Base-by-base conservation (phyloP, 345 rosid genomes). In the Viola odorata region DNA sequence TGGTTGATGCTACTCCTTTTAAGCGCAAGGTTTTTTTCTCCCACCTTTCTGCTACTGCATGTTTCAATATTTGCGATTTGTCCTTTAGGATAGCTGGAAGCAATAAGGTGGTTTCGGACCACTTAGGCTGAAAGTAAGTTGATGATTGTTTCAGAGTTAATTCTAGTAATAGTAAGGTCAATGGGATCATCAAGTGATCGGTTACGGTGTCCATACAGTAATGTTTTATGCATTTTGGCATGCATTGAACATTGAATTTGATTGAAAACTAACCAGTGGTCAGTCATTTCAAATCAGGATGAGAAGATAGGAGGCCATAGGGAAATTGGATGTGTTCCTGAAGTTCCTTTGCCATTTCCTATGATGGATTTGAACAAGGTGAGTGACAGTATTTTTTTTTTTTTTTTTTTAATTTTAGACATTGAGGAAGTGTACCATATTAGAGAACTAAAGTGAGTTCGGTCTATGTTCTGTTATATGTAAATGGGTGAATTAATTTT, bases 311-410 rank as follows among this genome's bases (percentile, higher is more conserved):
- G 14, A 12, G 52, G 60, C 17, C 17, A 4, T 60, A 8, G 6
- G 3, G 53, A 45, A 16, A 44, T 23, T 41, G 58, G 52, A 54
- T 15, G 15, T 17, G 40, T 14, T 15, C 49, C 51, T 12, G 39
- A 4, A 3, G 41, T 49, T 13, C 67, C 59, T 55, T 41, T n/a
- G 54, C 70, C 61, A 6, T 64, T 23, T 61, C 73, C 69, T 55
- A 0, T 55, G 52, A 3, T 57, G 52, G 66, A 69, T 41, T n/a
- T 52, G 40, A 64, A 73, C 39, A 9, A 44, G 14, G 73, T 73
- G 14, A 64, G 70, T 44, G 11, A 9, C 15, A 57, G 15, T 12
- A 5, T 6, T 7, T 36, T 5, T 16, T 17, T 4, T 37, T 44
- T 17, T 37, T 3, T 10, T 12, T n/a, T n/a, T 41, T 7, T 2